Evolutionary conservation across 305 asterid genomes (phyloP).

Genomic region (Plantago coronopus): DNA sequence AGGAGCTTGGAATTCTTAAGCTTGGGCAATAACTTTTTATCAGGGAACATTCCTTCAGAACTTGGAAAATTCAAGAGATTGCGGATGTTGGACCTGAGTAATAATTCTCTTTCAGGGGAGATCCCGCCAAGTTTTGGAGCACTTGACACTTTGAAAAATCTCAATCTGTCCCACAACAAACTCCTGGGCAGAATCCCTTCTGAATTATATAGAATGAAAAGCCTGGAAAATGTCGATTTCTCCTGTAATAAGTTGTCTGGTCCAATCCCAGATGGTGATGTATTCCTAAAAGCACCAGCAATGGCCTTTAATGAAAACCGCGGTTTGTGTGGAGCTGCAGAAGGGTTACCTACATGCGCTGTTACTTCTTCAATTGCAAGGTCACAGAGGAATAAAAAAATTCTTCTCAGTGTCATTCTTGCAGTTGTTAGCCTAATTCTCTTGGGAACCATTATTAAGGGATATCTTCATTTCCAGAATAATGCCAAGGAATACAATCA

Average conservation of each 20-base stretch:
- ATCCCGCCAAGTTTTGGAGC: conserved; percentile 50
- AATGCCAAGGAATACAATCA: conserved; percentile 31
- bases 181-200: conserved; percentile 59
- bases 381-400: not conserved
- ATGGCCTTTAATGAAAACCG: conserved; percentile 43
- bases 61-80: conserved; percentile 49
- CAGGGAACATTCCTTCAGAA: conserved; percentile 57
- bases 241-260: conserved; percentile 64
- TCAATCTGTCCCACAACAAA: conserved; percentile 55
- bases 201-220: conserved; percentile 39
- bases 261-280: conserved; percentile 42
- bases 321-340: conserved; percentile 61
- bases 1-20: conserved; percentile 40
- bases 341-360: conserved; percentile 50
- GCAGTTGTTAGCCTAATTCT: conserved; percentile 41
- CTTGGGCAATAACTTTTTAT: conserved; percentile 47
- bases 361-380: conserved; percentile 11
- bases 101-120: conserved; percentile 56
- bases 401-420: conserved; percentile 42
- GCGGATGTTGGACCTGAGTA: conserved; percentile 58
- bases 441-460: conserved; percentile 33
- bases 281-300: conserved; percentile 42
- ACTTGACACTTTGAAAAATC: conserved; percentile 38
- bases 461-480: conserved; percentile 29
- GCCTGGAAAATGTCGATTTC: conserved; percentile 45